phyloP scores from a whole-genome alignment of 371 early-diverging fungal genomes.

The Mortierella sp. region DNA sequence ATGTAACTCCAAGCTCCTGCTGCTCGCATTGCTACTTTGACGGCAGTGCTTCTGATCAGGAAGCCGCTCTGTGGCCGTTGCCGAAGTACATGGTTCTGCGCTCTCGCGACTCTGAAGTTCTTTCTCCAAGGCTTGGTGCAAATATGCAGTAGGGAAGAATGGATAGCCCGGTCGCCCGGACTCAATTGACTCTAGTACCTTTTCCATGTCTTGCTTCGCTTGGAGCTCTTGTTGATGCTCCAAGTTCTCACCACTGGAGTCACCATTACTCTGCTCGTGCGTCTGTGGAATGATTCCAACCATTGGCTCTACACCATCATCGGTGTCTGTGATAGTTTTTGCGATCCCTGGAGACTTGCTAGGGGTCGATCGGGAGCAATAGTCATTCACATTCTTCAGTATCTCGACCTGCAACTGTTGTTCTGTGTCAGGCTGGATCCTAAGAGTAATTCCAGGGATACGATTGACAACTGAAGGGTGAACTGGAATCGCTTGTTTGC shows the following conservation, averaged over 20 bases:
- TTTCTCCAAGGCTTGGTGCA: not conserved
- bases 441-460: conserved; percentile 49
- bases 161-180: conserved; percentile 39
- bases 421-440: conserved; percentile 38
- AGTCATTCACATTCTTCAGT: conserved; percentile 40
- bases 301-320: not conserved
- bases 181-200: conserved; percentile 38
- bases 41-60: conserved; percentile 5
- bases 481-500: conserved; percentile 48
- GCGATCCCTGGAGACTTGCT: not conserved
- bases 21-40: conserved; percentile 2
- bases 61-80: not conserved
- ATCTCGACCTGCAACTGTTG: conserved; percentile 46
- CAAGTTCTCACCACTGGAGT: not conserved
- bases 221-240: conserved; percentile 14
- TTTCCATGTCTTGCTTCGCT: conserved; percentile 35
- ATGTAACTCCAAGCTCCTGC: conserved; percentile 18
- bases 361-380: not conserved
- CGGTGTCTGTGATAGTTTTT: not conserved
- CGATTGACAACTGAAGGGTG: conserved; percentile 35
- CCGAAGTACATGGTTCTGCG: not conserved
- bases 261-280: not conserved
- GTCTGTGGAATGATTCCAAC: not conserved
- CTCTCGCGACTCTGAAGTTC: not conserved
- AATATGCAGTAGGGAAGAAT: conserved; percentile 5